Evolutionary conservation across 2,329 filamentous ascomycete species (phyloP).

Genomic region (Claviceps quebecensis): DNA sequence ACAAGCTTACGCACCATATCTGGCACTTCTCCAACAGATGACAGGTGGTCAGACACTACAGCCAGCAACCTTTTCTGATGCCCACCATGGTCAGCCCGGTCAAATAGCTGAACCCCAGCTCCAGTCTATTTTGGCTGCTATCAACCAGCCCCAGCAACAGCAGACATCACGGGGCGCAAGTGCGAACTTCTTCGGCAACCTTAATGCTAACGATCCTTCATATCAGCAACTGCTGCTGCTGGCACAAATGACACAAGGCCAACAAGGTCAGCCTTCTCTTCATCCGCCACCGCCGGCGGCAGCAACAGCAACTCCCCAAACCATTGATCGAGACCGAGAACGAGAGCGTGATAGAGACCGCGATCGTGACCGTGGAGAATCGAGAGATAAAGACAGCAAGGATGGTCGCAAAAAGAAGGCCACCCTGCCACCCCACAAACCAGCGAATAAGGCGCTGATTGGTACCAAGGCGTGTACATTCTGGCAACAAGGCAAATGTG

Average conservation of each 20-base stretch:
- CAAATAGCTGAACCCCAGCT: slow-evolving; percentile 25
- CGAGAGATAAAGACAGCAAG: slow-evolving; percentile 20
- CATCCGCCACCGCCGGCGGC: slow-evolving; percentile 6
- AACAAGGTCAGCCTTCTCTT: slow-evolving; percentile 13
- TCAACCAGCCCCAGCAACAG: slow-evolving; percentile 20
- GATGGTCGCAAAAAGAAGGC: slow-evolving; percentile 27
- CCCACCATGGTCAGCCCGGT: slow-evolving; percentile 10
- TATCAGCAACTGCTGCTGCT: slow-evolving; percentile 27
- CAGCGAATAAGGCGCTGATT: slow-evolving; percentile 41
- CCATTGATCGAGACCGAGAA: slow-evolving; percentile 4
- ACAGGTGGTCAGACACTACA: slow-evolving; percentile 20
- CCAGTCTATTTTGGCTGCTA: slow-evolving; percentile 29
- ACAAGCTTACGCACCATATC: slow-evolving; percentile 25
- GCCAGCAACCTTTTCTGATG: slow-evolving; percentile 6
- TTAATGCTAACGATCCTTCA: slow-evolving; percentile 25
- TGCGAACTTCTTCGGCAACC: slow-evolving; percentile 11
- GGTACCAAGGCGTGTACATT: slow-evolving; percentile 58
- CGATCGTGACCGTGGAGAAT: slow-evolving; percentile 22
- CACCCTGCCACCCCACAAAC: slow-evolving; percentile 27
- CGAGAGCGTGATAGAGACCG: slow-evolving; percentile 10
- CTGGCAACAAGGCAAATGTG: slow-evolving; percentile 56
- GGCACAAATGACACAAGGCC: slow-evolving; percentile 22
- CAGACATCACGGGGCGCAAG: slow-evolving; percentile 8
- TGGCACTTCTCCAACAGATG: slow-evolving; percentile 28
- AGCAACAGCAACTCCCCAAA: not conserved